Evolutionary conservation across 805 yeast species (phyloP).

Genomic region (Ogataea glucozyma): DNA sequence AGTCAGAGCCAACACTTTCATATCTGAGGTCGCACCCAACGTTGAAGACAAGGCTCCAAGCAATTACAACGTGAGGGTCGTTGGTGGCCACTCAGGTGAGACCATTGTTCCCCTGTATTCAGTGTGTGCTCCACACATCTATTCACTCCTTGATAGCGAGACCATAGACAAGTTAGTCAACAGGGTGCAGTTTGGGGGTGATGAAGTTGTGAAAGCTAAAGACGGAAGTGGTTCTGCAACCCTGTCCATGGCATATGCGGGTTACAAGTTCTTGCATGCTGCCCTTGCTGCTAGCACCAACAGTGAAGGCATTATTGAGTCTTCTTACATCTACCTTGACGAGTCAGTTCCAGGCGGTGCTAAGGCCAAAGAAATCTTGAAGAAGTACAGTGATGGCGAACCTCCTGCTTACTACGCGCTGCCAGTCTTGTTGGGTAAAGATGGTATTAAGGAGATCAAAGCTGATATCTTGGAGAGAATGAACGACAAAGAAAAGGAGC

Average conservation of each 20-base stretch:
- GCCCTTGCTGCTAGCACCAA: slow-evolving; percentile 66
- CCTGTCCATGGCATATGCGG: slow-evolving; percentile 94
- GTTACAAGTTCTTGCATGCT: slow-evolving; percentile 68
- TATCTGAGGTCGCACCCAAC: slow-evolving; percentile 53
- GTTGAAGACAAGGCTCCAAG: slow-evolving; percentile 43
- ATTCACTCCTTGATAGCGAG: slow-evolving; percentile 35
- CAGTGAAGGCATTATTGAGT: slow-evolving; percentile 63
- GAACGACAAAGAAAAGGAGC: slow-evolving; percentile 53
- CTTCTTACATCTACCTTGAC: slow-evolving; percentile 57
- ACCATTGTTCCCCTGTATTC: slow-evolving; percentile 83
- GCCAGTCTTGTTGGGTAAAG: slow-evolving; percentile 55
- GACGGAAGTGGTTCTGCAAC: slow-evolving; percentile 96
- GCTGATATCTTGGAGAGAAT: slow-evolving; percentile 50
- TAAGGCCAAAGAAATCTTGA: slow-evolving; percentile 46
- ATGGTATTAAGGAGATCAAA: slow-evolving; percentile 60
- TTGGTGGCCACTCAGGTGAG: slow-evolving; percentile 94
- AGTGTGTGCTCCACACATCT: slow-evolving; percentile 33
- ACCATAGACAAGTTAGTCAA: slow-evolving; percentile 60
- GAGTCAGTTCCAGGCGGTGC: slow-evolving; percentile 54
- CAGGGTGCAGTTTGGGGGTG: slow-evolving; percentile 88
- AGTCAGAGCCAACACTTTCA: slow-evolving; percentile 75
- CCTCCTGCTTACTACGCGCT: slow-evolving; percentile 54
- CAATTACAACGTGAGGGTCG: slow-evolving; percentile 64
- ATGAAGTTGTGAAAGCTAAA: slow-evolving; percentile 94
- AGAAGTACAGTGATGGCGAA: slow-evolving; percentile 33